A percentile compares a stretch with the other conserved stretches of the same genome.
Evolutionary conservation across 1,284 basidiomycete genomes (phyloP).

Genomic region (Takashimella tepidaria): DNA sequence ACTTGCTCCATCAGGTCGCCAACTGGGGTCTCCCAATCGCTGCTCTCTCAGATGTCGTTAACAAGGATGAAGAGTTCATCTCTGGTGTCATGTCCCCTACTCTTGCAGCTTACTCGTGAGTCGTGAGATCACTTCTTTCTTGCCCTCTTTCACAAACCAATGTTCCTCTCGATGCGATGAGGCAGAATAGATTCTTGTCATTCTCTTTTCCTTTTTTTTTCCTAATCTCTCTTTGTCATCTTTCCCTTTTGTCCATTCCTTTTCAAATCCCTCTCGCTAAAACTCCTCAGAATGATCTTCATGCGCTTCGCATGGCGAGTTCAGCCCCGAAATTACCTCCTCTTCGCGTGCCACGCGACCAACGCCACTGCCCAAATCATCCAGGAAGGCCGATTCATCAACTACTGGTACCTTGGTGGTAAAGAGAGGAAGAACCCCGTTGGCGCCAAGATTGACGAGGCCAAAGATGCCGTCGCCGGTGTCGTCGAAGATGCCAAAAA

Average conservation of each 20-base stretch:
- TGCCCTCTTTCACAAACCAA: not conserved
- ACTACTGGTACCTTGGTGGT: slow-evolving; percentile 65
- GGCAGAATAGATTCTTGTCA: not conserved
- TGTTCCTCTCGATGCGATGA: too few species aligned
- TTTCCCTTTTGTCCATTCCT: not conserved
- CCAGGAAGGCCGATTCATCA: slow-evolving; percentile 76
- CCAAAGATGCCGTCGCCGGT: slow-evolving; percentile 14
- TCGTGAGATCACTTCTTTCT: slow-evolving; percentile 39
- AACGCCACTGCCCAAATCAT: slow-evolving; percentile 79
- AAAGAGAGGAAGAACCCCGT: slow-evolving; percentile 39
- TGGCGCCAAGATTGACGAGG: slow-evolving; percentile 16
- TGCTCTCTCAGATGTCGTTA: slow-evolving; percentile 73
- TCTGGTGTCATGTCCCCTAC: slow-evolving; percentile 90
- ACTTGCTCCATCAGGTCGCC: slow-evolving; percentile 59
- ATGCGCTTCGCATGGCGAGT: slow-evolving; percentile 97
- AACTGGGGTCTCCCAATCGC: slow-evolving; percentile 96
- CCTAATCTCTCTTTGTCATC: not conserved
- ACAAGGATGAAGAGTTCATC: slow-evolving; percentile 89
- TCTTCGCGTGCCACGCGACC: slow-evolving; percentile 87
- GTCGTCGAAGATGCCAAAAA: slow-evolving; percentile 17
- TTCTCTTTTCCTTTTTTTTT: not conserved
- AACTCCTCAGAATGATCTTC: slow-evolving; percentile 67
- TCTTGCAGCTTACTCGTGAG: slow-evolving; percentile 83
- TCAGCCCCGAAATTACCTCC: slow-evolving; percentile 86
- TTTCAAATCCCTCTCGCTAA: not conserved